Percentiles rank a stretch among this genome's conserved stretches.
These are phyloP conservation scores for Lachancea lanzarotensis DNA, from an alignment of 805 yeast species.

Conservation along the genomic window DNA sequence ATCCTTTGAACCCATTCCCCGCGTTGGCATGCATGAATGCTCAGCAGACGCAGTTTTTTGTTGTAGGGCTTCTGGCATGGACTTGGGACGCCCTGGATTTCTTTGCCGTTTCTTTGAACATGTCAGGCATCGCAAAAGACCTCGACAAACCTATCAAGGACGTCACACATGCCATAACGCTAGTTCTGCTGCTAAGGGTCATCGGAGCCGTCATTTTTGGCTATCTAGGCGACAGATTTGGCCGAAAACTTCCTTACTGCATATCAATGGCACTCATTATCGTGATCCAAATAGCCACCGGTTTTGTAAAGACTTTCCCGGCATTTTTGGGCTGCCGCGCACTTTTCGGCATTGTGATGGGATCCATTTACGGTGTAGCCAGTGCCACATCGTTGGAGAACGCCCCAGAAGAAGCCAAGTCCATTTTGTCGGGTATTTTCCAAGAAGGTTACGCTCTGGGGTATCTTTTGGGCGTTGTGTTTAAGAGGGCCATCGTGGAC, in stretches of 20 bases:
- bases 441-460: slow-evolving; percentile 81
- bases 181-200: slow-evolving; percentile 64
- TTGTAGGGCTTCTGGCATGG: slow-evolving; percentile 60
- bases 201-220: slow-evolving; percentile 68
- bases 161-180: slow-evolving; percentile 67
- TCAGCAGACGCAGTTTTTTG: slow-evolving; percentile 43
- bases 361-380: slow-evolving; percentile 61
- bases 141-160: slow-evolving; percentile 41
- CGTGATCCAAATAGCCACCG: slow-evolving; percentile 57
- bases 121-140: slow-evolving; percentile 44
- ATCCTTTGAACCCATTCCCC: slow-evolving; percentile 54
- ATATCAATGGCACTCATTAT: slow-evolving; percentile 45
- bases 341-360: slow-evolving; percentile 63
- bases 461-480: slow-evolving; percentile 56
- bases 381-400: slow-evolving; percentile 63
- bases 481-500: slow-evolving; percentile 56
- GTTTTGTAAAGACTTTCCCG: slow-evolving; percentile 51
- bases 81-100: slow-evolving; percentile 69
- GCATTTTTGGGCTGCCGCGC: slow-evolving; percentile 60
- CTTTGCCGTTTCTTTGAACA: slow-evolving; percentile 55
- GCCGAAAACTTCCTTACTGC: slow-evolving; percentile 63
- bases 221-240: slow-evolving; percentile 50
- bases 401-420: slow-evolving; percentile 52
- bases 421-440: slow-evolving; percentile 58
- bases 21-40: slow-evolving; percentile 43